These are phyloP conservation scores for Cornus controversa DNA, from an alignment of 148 eudicot genomes.

Conservation along the genomic window DNA sequence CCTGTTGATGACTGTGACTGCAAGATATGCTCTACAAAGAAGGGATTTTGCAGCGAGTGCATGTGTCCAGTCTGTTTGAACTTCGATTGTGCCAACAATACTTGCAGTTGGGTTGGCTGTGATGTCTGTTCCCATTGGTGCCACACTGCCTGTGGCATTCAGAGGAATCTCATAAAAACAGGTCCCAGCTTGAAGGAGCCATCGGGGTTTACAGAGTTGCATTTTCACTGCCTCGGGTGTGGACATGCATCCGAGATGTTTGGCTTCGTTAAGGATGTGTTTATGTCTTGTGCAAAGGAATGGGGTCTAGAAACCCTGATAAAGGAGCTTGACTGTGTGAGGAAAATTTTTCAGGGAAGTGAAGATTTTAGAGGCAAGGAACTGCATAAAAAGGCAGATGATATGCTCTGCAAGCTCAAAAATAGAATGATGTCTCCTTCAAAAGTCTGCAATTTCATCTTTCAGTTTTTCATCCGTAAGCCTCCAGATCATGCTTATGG, in stretches of 20 bases:
- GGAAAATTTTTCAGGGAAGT: constrained; percentile 64
- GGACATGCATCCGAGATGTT: constrained; percentile 86
- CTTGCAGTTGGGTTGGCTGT: constrained; percentile 94
- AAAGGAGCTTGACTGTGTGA: constrained; percentile 84
- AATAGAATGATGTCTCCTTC: constrained; percentile 52
- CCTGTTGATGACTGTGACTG: constrained; percentile 95
- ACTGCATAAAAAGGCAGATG: constrained; percentile 59
- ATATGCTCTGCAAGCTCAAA: constrained; percentile 55
- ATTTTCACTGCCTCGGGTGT: constrained; percentile 80
- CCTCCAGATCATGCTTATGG: constrained; percentile 14
- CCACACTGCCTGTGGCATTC: constrained; percentile 72
- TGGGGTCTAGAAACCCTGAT: constrained; percentile 57
- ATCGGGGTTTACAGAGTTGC: constrained; percentile 62
- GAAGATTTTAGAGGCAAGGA: constrained; percentile 70
- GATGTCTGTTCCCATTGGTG: constrained; percentile 90
- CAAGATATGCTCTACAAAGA: constrained; percentile 75
- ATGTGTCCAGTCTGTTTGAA: constrained; percentile 79
- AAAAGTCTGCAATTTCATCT: constrained; percentile 62
- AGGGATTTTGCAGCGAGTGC: constrained; percentile 85
- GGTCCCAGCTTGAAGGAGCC: constrained; percentile 59
- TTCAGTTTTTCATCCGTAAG: constrained; percentile 68
- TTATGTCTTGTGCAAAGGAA: constrained; percentile 59
- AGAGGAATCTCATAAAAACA: constrained; percentile 62
- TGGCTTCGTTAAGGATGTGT: constrained; percentile 85
- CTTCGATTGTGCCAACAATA: constrained; percentile 75